phyloP scores from a whole-genome alignment of 768 basidiomycete genomes.

The Tulasnella sp. region DNA sequence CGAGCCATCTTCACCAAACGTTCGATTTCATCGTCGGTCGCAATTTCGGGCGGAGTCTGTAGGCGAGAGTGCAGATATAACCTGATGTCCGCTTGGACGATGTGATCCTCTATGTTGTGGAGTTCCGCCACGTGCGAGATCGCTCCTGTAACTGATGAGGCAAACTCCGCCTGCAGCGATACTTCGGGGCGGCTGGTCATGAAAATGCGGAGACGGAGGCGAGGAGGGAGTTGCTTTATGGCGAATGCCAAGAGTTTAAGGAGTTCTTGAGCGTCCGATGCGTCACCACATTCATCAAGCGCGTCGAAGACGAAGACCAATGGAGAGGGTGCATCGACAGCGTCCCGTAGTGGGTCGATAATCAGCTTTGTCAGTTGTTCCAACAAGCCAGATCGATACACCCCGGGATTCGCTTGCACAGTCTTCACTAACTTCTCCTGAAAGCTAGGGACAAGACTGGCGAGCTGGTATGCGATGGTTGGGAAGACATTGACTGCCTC shows the following conservation, averaged over 20 bases:
- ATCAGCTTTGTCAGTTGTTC: constrained; percentile 21
- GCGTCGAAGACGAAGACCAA: constrained; percentile 31
- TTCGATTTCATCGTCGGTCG: background rate
- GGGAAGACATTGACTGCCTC: constrained; percentile 24
- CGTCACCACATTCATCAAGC: constrained; percentile 28
- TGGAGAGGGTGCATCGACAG: background rate
- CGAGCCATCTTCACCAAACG: background rate
- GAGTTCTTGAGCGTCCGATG: constrained; percentile 11
- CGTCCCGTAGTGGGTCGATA: constrained; percentile 5
- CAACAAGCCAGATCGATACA: constrained; percentile 18
- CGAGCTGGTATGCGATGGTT: constrained; percentile 29
- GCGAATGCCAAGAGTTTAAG: constrained; percentile 23
- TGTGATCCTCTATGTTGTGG: constrained; percentile 12
- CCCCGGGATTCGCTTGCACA: constrained; percentile 4
- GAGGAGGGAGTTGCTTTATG: constrained; percentile 21
- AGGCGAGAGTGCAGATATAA: constrained; percentile 9
- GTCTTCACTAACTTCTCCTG: constrained; percentile 5
- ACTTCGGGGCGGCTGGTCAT: constrained; percentile 28
- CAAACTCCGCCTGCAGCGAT: constrained; percentile 21
- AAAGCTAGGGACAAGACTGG: constrained; percentile 17
- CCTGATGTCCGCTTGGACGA: constrained; percentile 10
- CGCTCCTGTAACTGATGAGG: background rate
- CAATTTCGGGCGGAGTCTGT: background rate
- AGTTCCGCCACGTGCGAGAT: constrained; percentile 2
- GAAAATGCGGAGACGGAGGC: constrained; percentile 24